Evolutionary conservation across 768 basidiomycete species (phyloP).

Genomic region (Tulasnella calospora): DNA sequence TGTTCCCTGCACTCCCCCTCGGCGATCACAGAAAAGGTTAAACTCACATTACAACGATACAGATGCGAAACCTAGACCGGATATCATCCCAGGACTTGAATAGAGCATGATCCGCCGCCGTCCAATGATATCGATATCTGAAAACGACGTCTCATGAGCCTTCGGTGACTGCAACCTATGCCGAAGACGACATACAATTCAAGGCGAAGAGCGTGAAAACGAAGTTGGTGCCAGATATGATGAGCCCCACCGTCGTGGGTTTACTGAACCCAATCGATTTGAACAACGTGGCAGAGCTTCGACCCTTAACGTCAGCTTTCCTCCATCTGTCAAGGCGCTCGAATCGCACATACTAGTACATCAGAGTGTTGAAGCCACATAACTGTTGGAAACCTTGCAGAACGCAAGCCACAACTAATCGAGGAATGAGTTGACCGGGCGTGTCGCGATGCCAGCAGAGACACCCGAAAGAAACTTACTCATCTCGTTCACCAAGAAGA

Average conservation of each 20-base stretch:
- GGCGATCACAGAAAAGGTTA: background rate
- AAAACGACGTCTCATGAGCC: slow-evolving; percentile 14
- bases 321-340: background rate
- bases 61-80: slow-evolving; percentile 58
- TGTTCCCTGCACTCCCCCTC: background rate
- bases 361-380: slow-evolving; percentile 76
- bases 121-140: slow-evolving; percentile 62
- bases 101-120: slow-evolving; percentile 64
- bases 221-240: slow-evolving; percentile 74
- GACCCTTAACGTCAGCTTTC: background rate
- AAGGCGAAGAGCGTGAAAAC: slow-evolving; percentile 71
- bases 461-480: slow-evolving; percentile 42
- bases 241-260: slow-evolving; percentile 73
- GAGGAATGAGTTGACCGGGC: background rate
- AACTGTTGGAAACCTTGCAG: slow-evolving; percentile 82
- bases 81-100: slow-evolving; percentile 68
- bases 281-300: slow-evolving; percentile 73
- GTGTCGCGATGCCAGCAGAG: background rate
- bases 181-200: slow-evolving; percentile 37
- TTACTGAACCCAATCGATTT: slow-evolving; percentile 76
- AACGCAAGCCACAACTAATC: slow-evolving; percentile 64
- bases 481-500: slow-evolving; percentile 54
- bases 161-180: background rate
- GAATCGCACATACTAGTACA: slow-evolving; percentile 32
- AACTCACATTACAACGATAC: slow-evolving; percentile 62